These are phyloP conservation scores for Phytophthora lateralis DNA, from an alignment of 352 stramenopile genomes.

Conservation along the genomic window DNA sequence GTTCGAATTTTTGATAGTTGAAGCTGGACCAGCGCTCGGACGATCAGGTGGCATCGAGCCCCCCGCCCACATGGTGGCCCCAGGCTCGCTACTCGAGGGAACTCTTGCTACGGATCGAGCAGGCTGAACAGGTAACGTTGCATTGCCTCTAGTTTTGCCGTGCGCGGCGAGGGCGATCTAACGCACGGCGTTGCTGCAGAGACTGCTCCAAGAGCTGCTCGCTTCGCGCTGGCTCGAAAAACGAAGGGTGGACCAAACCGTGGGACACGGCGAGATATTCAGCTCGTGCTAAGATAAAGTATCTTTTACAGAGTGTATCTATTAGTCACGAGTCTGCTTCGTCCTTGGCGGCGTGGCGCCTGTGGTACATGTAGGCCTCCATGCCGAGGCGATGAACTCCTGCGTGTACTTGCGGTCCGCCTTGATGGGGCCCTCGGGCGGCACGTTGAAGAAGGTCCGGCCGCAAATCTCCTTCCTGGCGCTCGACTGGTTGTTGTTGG, in stretches of 20 bases:
- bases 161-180: not conserved
- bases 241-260: constrained; percentile 13
- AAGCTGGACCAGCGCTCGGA: constrained; percentile 37
- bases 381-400: constrained; percentile 69
- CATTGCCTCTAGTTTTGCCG: not conserved
- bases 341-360: constrained; percentile 16
- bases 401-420: constrained; percentile 69
- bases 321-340: constrained; percentile 4
- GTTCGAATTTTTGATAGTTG: constrained; percentile 23
- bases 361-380: constrained; percentile 40
- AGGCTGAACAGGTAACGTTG: constrained; percentile 43
- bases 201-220: constrained; percentile 7
- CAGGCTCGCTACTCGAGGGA: constrained; percentile 44
- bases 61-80: constrained; percentile 63
- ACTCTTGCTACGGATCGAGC: constrained; percentile 43
- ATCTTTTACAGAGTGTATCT: constrained; percentile 3
- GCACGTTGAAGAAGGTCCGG: constrained; percentile 53
- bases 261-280: constrained; percentile 13
- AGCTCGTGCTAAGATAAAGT: constrained; percentile 14
- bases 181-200: not conserved
- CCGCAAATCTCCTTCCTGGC: constrained; percentile 53
- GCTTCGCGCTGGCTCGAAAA: constrained; percentile 6
- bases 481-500: constrained; percentile 49
- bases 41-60: constrained; percentile 3
- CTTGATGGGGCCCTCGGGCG: constrained; percentile 51